A percentile compares a stretch with the other conserved stretches of the same genome.
These are phyloP conservation scores for Simplicillium aogashimaense DNA, from an alignment of 2,329 filamentous ascomycete species.

Conservation along the genomic window DNA sequence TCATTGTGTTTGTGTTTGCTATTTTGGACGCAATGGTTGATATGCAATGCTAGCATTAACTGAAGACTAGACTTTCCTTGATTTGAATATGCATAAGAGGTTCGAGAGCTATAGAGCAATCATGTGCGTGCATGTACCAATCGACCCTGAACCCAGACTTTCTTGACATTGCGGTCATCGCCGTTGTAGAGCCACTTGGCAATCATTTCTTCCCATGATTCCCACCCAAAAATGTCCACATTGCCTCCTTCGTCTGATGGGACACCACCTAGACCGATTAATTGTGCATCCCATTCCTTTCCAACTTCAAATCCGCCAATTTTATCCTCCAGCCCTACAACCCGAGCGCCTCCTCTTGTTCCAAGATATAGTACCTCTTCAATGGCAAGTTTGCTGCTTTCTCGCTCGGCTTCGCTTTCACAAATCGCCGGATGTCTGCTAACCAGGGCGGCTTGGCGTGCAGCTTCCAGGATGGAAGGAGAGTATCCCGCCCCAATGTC, in stretches of 20 bases:
- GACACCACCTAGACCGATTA: conserved; percentile 50
- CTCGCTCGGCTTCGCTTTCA: conserved; percentile 21
- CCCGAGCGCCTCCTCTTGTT: conserved; percentile 76
- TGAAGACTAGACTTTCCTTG: neutral
- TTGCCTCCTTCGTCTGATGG: conserved; percentile 35
- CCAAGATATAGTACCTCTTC: conserved; percentile 81
- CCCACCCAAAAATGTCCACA: conserved; percentile 86
- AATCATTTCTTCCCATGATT: conserved; percentile 75
- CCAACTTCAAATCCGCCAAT: conserved; percentile 79
- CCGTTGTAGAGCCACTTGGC: conserved; percentile 94
- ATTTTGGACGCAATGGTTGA: neutral
- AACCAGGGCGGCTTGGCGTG: conserved; percentile 69
- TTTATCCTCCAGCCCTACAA: conserved; percentile 61
- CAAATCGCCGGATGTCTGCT: conserved; percentile 60
- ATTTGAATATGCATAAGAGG: conserved; percentile 2
- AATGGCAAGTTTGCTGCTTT: conserved; percentile 60
- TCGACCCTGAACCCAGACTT: conserved; percentile 81
- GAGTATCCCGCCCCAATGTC: conserved; percentile 87
- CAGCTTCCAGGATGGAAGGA: conserved; percentile 72
- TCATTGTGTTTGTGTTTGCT: no score
- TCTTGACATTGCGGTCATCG: conserved; percentile 81
- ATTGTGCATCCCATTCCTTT: conserved; percentile 85
- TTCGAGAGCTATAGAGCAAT: conserved; percentile 18
- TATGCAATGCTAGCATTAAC: neutral
- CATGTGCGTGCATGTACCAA: conserved; percentile 52